A percentile compares a stretch with the other conserved stretches of the same genome.
phyloP scores from a whole-genome alignment of 2,329 filamentous ascomycete species.

The Fusarium denticulatum region DNA sequence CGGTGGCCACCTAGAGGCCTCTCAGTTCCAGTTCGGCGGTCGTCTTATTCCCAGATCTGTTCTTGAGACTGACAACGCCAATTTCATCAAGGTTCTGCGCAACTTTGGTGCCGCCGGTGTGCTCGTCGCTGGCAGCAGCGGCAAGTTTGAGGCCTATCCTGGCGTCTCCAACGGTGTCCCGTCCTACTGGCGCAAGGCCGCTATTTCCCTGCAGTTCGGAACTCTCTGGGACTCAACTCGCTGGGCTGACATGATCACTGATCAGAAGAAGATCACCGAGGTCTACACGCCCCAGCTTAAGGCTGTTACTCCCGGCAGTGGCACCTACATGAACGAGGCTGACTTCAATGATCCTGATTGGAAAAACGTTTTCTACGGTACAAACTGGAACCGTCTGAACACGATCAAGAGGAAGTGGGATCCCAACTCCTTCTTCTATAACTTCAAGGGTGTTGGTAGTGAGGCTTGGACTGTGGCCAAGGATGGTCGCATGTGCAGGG shows the following conservation, averaged over 20 bases:
- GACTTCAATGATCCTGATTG: constrained; percentile 56
- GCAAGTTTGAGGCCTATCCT: neutral
- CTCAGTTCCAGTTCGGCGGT: constrained; percentile 49
- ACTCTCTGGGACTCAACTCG: constrained; percentile 42
- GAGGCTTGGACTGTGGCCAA: constrained; percentile 54
- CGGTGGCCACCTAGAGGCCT: constrained; percentile 47
- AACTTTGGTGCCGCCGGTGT: neutral
- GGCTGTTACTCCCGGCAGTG: constrained; percentile 53
- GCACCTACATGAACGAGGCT: constrained; percentile 63
- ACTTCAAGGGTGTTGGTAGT: constrained; percentile 60
- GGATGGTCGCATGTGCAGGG: constrained; percentile 29
- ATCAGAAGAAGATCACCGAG: constrained; percentile 46
- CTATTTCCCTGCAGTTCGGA: neutral
- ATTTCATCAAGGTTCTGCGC: neutral
- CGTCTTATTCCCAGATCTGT: constrained; percentile 54
- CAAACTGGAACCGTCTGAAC: constrained; percentile 54
- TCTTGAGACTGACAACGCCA: neutral
- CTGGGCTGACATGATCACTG: constrained; percentile 44
- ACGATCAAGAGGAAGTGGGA: constrained; percentile 63
- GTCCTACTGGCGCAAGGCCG: neutral
- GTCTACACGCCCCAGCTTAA: constrained; percentile 42
- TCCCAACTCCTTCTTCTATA: constrained; percentile 57
- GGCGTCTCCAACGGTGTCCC: neutral
- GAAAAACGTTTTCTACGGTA: constrained; percentile 57
- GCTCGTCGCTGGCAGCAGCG: neutral